Conservation (phyloP, 1,139 yeast genomes). For the Saccharomyces hybrid region DNA sequence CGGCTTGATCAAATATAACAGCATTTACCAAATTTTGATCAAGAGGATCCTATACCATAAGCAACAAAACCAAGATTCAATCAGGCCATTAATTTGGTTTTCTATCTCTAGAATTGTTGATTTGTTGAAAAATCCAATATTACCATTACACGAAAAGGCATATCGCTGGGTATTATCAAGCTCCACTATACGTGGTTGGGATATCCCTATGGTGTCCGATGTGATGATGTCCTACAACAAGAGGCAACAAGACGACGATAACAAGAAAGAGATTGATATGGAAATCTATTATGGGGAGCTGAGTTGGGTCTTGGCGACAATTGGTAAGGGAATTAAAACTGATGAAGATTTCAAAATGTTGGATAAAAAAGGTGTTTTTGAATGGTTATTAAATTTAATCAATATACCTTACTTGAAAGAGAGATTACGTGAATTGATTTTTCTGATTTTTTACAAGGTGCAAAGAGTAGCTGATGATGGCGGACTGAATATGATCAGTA, state of each 20-base stretch:
- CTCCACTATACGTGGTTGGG: constrained; percentile 42
- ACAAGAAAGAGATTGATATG: constrained; percentile 34
- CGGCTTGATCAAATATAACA: constrained; percentile 49
- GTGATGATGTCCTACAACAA: constrained; percentile 33
- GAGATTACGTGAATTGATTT: constrained; percentile 36
- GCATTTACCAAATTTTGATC: constrained; percentile 48
- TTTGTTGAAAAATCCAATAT: constrained; percentile 53
- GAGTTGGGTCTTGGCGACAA: constrained; percentile 53
- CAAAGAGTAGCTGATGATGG: constrained; percentile 51
- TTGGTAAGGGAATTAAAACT: constrained; percentile 41
- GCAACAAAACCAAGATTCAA: constrained; percentile 20
- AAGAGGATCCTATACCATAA: constrained; percentile 45
- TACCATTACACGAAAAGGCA: constrained; percentile 64
- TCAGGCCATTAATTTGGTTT: constrained; percentile 39
- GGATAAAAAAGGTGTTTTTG: constrained; percentile 49
- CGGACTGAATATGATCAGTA: constrained; percentile 51
- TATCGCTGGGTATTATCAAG: constrained; percentile 48
- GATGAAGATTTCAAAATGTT: constrained; percentile 46
- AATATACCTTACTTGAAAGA: constrained; percentile 43
- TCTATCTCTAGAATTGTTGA: constrained; percentile 48
- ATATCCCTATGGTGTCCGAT: constrained; percentile 56
- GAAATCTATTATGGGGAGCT: constrained; percentile 54
- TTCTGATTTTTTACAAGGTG: constrained; percentile 41
- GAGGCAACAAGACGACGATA: background rate
- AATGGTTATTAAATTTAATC: constrained; percentile 53